Evolutionary conservation across 495 filamentous ascomycete genomes (phyloP).

Genomic region (Bryoglossum gracile): DNA sequence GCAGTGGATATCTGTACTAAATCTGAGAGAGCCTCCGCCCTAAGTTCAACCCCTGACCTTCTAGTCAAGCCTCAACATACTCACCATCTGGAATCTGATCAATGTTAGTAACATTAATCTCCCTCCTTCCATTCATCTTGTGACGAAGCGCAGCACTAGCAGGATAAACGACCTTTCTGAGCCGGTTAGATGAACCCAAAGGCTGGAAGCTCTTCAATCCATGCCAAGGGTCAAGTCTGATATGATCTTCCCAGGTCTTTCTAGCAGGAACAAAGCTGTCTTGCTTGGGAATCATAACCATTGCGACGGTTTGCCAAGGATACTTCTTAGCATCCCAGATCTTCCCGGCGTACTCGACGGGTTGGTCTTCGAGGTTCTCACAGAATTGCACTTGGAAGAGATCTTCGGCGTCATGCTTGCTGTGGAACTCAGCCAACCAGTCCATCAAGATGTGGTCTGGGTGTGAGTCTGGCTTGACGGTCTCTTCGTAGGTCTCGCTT

Average conservation of each 20-base stretch:
- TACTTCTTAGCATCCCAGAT: conserved; percentile 42
- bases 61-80: neutral
- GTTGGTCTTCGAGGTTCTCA: conserved; percentile 41
- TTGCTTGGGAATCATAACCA: conserved; percentile 36
- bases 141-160: conserved; percentile 12
- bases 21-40: too few species aligned
- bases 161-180: conserved; percentile 30
- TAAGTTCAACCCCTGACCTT: too few species aligned
- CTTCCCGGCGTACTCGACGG: conserved; percentile 41
- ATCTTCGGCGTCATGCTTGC: conserved; percentile 38
- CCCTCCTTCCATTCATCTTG: conserved; percentile 11
- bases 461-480: conserved; percentile 31
- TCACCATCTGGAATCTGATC: conserved; percentile 22
- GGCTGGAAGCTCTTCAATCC: conserved; percentile 38
- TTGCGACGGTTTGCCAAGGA: conserved; percentile 41
- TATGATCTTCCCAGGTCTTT: conserved; percentile 40
- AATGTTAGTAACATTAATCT: conserved; percentile 13
- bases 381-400: conserved; percentile 38
- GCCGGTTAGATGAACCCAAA: conserved; percentile 36
- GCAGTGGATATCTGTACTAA: too few species aligned
- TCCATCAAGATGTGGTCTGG: conserved; percentile 35
- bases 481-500: conserved; percentile 32
- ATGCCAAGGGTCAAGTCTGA: conserved; percentile 39
- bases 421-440: conserved; percentile 37
- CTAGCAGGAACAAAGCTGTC: conserved; percentile 37